Conservation (phyloP, 2,329 filamentous ascomycete species). For the Ambrosiella cleistominuta region DNA sequence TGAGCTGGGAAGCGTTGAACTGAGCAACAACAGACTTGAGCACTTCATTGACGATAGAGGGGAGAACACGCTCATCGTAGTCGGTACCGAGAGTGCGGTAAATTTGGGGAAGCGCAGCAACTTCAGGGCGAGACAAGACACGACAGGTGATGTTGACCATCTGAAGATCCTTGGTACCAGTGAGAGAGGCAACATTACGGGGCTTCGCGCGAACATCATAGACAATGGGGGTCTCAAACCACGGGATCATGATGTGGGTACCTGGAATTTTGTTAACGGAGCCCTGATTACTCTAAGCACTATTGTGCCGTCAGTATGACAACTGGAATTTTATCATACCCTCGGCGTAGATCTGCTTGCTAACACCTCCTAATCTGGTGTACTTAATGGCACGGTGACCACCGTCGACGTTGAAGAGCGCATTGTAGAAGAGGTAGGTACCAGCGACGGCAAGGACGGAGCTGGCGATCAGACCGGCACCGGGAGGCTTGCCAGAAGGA, state of each 20-base stretch:
- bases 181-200: slow-evolving; percentile 88
- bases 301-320: background rate
- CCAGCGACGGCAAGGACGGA: slow-evolving; percentile 29
- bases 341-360: slow-evolving; percentile 92
- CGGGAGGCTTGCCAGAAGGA: slow-evolving; percentile 20
- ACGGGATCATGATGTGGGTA: slow-evolving; percentile 85
- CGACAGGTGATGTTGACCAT: slow-evolving; percentile 99
- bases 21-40: slow-evolving; percentile 97
- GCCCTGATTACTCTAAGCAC: background rate
- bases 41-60: slow-evolving; percentile 97
- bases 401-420: slow-evolving; percentile 77
- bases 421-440: slow-evolving; percentile 36
- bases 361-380: slow-evolving; percentile 75
- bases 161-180: slow-evolving; percentile 96
- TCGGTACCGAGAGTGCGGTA: slow-evolving; percentile 90
- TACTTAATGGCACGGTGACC: slow-evolving; percentile 99
- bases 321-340: slow-evolving; percentile 32
- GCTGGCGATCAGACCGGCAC: slow-evolving; percentile 25
- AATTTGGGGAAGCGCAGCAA: slow-evolving; percentile 84
- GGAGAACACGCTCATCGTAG: slow-evolving; percentile 91
- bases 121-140: slow-evolving; percentile 80
- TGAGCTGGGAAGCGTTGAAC: slow-evolving; percentile 96
- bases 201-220: slow-evolving; percentile 98
- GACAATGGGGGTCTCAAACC: slow-evolving; percentile 91
- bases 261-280: slow-evolving; percentile 30